Conservation (phyloP, 116 monocot species). For the Posidonia oceanica region DNA sequence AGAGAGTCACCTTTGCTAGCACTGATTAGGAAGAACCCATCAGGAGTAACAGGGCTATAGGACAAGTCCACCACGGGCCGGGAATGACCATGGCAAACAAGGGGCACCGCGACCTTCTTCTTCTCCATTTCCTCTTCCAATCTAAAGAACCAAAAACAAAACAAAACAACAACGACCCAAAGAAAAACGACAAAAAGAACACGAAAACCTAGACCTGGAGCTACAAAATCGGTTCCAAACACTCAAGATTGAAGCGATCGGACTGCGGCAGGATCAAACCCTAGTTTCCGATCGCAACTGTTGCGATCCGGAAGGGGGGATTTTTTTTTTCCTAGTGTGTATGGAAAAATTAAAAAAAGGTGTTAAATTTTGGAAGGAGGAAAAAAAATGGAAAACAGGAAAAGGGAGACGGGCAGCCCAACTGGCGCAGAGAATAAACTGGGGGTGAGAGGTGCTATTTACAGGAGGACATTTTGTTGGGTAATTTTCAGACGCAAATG, state of each 20-base stretch:
- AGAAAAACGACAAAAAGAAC: not conserved
- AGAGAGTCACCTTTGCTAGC: slow-evolving; percentile 70
- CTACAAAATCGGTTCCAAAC: too few species aligned
- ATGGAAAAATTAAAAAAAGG: not conserved
- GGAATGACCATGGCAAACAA: slow-evolving; percentile 95
- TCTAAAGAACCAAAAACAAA: not conserved
- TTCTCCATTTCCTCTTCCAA: slow-evolving; percentile 40
- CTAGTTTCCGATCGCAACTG: not conserved
- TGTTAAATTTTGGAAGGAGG: not conserved
- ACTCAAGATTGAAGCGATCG: not conserved
- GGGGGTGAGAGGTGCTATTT: not conserved
- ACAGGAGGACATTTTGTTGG: not conserved
- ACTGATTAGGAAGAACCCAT: slow-evolving; percentile 88
- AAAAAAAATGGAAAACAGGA: not conserved
- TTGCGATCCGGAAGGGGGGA: not conserved
- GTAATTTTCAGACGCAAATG: not conserved
- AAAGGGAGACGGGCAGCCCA: not conserved
- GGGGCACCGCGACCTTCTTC: slow-evolving; percentile 62
- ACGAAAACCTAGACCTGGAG: not conserved
- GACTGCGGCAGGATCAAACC: not conserved
- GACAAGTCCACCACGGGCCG: slow-evolving; percentile 91
- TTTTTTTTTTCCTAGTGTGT: not conserved
- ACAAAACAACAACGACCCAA: not conserved
- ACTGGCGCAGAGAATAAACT: not conserved
- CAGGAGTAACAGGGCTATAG: slow-evolving; percentile 88